Evolutionary conservation across 1,284 basidiomycete species (phyloP).

Genomic region (Irpex lacteus): DNA sequence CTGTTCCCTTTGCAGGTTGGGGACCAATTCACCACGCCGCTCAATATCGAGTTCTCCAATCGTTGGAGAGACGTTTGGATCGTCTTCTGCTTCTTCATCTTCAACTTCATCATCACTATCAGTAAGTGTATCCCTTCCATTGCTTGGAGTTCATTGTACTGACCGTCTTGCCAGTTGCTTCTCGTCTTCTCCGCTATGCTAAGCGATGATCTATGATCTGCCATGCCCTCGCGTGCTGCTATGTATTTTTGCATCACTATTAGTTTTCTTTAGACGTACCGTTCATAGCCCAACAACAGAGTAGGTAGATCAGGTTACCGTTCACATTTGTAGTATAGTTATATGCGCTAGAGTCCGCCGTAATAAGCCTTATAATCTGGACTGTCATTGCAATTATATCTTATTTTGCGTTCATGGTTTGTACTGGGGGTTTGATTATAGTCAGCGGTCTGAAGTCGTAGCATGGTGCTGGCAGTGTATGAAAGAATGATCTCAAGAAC

Average conservation of each 20-base stretch:
- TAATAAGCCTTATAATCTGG: neutral
- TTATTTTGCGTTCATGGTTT: neutral
- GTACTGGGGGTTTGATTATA: too few species aligned
- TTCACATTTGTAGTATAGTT: neutral
- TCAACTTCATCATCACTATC: conserved; percentile 73
- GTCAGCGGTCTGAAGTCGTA: too few species aligned
- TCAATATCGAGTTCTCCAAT: conserved; percentile 67
- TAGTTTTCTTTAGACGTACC: neutral
- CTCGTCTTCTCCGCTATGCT: conserved; percentile 71
- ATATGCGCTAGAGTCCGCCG: neutral
- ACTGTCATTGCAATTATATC: neutral
- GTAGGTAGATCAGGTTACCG: neutral
- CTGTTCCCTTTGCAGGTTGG: conserved; percentile 37
- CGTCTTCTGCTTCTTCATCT: conserved; percentile 64
- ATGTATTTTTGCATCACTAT: neutral
- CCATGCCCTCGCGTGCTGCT: neutral
- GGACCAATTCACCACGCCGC: conserved; percentile 66
- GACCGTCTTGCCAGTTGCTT: conserved; percentile 41
- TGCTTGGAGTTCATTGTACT: conserved; percentile 12
- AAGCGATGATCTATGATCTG: conserved; percentile 44
- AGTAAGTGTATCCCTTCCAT: conserved; percentile 35
- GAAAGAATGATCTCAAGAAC: too few species aligned
- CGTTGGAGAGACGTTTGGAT: conserved; percentile 79
- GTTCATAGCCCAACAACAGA: neutral
- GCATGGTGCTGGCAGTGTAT: too few species aligned